These are phyloP conservation scores for Cetraspora pellucida DNA, from an alignment of 192 early-diverging fungal genomes.

Conservation along the genomic window DNA sequence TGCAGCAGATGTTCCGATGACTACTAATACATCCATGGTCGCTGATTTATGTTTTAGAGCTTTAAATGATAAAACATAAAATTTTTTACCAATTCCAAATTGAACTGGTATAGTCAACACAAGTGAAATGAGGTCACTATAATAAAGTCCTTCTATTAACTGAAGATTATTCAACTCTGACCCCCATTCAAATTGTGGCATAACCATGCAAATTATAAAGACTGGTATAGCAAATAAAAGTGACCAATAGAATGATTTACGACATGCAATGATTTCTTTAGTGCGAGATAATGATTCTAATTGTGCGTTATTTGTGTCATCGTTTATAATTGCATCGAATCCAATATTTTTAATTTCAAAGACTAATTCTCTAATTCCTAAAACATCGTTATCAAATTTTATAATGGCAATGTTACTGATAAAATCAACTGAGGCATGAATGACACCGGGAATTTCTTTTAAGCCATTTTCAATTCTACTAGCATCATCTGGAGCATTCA, in stretches of 20 bases:
- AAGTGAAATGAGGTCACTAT: conserved; percentile 68
- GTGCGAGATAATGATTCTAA: conserved; percentile 86
- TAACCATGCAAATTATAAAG: conserved; percentile 74
- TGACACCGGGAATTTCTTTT: conserved; percentile 59
- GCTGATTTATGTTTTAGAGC: conserved; percentile 79
- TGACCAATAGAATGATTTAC: conserved; percentile 65
- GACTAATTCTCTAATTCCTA: conserved; percentile 80
- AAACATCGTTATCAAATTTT: conserved; percentile 63
- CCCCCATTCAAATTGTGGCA: conserved; percentile 56
- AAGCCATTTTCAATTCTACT: conserved; percentile 75
- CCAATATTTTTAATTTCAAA: conserved; percentile 79
- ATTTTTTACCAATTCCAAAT: conserved; percentile 82
- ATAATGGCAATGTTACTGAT: conserved; percentile 74
- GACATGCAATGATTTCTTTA: conserved; percentile 84
- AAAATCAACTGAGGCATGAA: conserved; percentile 71
- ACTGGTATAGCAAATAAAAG: conserved; percentile 82
- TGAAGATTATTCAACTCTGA: conserved; percentile 36
- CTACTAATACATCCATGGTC: conserved; percentile 96
- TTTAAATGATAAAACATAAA: conserved; percentile 78
- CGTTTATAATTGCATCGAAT: conserved; percentile 72
- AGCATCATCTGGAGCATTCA: conserved; percentile 85
- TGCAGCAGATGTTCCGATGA: conserved; percentile 82
- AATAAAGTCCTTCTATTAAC: conserved; percentile 64
- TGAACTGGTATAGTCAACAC: conserved; percentile 91
- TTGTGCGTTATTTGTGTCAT: conserved; percentile 69